A percentile compares a stretch with the other conserved stretches of the same genome.
These are phyloP conservation scores for Fusarium bulbicola DNA, from an alignment of 2,329 filamentous ascomycete species.

Conservation along the genomic window DNA sequence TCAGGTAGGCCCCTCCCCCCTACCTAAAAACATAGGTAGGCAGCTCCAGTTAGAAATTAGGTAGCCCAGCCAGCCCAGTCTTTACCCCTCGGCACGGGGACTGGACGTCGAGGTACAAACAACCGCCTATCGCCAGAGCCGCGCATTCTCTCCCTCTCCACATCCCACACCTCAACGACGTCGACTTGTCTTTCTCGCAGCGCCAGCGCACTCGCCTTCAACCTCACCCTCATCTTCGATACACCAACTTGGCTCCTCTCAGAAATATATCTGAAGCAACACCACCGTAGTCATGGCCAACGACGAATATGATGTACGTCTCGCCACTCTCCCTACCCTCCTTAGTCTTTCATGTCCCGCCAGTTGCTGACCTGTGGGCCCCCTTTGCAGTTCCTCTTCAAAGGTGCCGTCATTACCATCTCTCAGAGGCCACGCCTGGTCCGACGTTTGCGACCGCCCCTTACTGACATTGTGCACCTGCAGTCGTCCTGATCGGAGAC, in stretches of 20 bases:
- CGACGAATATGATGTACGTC: conserved; percentile 99
- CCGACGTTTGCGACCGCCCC: conserved; percentile 17
- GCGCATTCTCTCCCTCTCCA: conserved; percentile 47
- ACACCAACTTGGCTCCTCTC: conserved; percentile 16
- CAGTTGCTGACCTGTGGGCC: conserved; percentile 46
- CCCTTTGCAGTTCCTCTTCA: conserved; percentile 89
- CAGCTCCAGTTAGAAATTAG: conserved; percentile 11
- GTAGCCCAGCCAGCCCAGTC: conserved; percentile 9
- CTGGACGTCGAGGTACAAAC: conserved; percentile 35
- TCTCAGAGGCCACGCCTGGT: conserved; percentile 25
- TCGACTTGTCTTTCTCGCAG: conserved; percentile 39
- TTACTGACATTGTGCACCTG: conserved; percentile 46
- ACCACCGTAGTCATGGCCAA: conserved; percentile 82
- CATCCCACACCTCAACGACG: conserved; percentile 45
- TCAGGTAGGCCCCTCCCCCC: background rate
- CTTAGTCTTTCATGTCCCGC: conserved; percentile 32
- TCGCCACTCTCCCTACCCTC: conserved; percentile 18
- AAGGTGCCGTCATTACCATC: conserved; percentile 70
- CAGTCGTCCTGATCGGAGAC: conserved; percentile 98
- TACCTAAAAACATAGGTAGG: conserved; percentile 9
- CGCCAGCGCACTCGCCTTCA: conserved; percentile 35
- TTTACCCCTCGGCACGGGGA: conserved; percentile 43
- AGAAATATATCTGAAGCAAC: conserved; percentile 26
- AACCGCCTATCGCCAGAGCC: conserved; percentile 46
- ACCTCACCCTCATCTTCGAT: conserved; percentile 28